These are phyloP conservation scores for Salix koriyanagi DNA, from an alignment of 345 rosid species.

Conservation along the genomic window DNA sequence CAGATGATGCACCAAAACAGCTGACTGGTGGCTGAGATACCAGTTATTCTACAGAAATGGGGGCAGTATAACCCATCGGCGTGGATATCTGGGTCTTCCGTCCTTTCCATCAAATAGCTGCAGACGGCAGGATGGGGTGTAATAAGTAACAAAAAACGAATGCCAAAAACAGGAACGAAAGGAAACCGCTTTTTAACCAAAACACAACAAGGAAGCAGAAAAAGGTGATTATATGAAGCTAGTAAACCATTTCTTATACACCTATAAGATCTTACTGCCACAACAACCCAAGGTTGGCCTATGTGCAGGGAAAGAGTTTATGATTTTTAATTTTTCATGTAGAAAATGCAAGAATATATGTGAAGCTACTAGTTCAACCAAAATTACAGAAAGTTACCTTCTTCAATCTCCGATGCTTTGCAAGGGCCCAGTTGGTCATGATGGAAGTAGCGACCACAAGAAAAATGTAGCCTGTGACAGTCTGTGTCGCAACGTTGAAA, in stretches of 20 bases:
- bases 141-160: neutral
- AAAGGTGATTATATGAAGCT: neutral
- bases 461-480: conserved; percentile 80
- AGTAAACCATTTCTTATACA: neutral
- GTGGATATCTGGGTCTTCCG: conserved; percentile 82
- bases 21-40: neutral
- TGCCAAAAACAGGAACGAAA: neutral
- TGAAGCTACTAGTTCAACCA: neutral
- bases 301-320: neutral
- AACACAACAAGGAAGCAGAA: neutral
- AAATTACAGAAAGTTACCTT: conserved; percentile 48
- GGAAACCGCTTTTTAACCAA: neutral
- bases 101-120: conserved; percentile 96
- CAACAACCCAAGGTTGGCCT: neutral
- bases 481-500: conserved; percentile 94
- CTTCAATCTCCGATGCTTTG: conserved; percentile 85
- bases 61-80: conserved; percentile 92
- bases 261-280: neutral
- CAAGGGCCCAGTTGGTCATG: conserved; percentile 98
- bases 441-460: conserved; percentile 70
- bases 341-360: neutral
- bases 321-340: neutral
- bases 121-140: conserved; percentile 7
- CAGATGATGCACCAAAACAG: neutral
- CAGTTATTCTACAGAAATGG: conserved; percentile 61